These are phyloP conservation scores for Scheffersomyces titani DNA, from an alignment of 1,139 yeast species.

Conservation along the genomic window DNA sequence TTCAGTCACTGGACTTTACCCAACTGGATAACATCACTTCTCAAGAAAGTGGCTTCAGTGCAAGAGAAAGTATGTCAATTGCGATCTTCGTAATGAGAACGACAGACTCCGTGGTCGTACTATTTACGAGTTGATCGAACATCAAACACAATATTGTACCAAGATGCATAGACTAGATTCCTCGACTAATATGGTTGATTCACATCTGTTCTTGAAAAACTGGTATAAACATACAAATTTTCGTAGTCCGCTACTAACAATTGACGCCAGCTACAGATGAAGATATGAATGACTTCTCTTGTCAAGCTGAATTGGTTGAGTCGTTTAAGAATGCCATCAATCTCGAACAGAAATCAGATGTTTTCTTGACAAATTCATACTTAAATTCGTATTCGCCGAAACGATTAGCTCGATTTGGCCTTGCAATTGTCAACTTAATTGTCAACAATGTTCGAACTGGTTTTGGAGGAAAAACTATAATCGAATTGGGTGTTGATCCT, in stretches of 20 bases:
- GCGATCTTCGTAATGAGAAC: background rate
- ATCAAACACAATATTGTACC: constrained; percentile 16
- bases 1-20: background rate
- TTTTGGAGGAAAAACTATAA: constrained; percentile 71
- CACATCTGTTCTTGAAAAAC: constrained; percentile 32
- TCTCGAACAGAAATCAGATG: constrained; percentile 62
- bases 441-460: constrained; percentile 70
- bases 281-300: background rate
- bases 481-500: constrained; percentile 67
- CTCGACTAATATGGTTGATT: background rate
- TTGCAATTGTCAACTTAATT: constrained; percentile 69
- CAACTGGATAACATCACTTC: background rate
- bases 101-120: background rate
- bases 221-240: constrained; percentile 22
- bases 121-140: constrained; percentile 11
- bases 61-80: background rate
- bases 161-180: constrained; percentile 21
- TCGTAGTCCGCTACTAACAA: background rate
- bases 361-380: constrained; percentile 51
- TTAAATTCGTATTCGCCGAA: constrained; percentile 60
- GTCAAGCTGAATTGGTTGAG: constrained; percentile 28
- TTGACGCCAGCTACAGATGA: background rate
- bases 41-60: background rate
- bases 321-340: constrained; percentile 53
- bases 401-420: constrained; percentile 65